Evolutionary conservation across 768 basidiomycete species (phyloP).

Genomic region (Naganishia kalamii): DNA sequence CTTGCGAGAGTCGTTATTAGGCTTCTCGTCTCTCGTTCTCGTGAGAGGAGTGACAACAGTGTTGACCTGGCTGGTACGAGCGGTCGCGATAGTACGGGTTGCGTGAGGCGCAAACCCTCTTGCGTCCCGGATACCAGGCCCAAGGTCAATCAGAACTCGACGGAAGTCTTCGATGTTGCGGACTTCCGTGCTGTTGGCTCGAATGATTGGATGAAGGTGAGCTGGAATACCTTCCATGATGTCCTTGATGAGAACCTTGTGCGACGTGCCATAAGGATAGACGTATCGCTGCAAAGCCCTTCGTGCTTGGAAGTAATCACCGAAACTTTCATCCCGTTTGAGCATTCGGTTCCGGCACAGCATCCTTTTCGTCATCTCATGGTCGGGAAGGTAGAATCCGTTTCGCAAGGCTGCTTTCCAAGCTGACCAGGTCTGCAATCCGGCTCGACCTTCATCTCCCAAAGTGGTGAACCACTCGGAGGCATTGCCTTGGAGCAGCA

Average conservation of each 20-base stretch:
- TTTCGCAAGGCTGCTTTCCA: conserved; percentile 15
- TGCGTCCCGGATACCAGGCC: conserved; percentile 3
- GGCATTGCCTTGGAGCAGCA: too few species aligned
- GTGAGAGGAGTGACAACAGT: too few species aligned
- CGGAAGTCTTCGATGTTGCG: conserved; percentile 16
- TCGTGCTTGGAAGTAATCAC: conserved; percentile 5
- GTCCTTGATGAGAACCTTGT: too few species aligned
- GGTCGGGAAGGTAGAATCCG: conserved; percentile 12
- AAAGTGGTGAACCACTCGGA: too few species aligned
- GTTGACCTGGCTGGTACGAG: not conserved
- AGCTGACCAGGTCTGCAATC: not conserved
- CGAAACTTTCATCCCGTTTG: not conserved
- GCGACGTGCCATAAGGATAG: not conserved
- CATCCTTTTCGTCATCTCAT: not conserved
- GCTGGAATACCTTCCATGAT: too few species aligned
- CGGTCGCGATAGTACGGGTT: not conserved
- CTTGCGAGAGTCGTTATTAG: not conserved
- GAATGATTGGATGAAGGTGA: conserved; percentile 9
- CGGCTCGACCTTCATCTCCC: not conserved
- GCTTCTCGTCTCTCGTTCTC: not conserved
- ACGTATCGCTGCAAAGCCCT: conserved; percentile 3
- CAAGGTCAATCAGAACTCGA: conserved; percentile 17
- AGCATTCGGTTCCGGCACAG: not conserved
- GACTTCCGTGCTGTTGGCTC: not conserved
- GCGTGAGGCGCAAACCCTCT: not conserved